Conservation (phyloP, 345 rosid species). For the Mallotus nudiflorus region DNA sequence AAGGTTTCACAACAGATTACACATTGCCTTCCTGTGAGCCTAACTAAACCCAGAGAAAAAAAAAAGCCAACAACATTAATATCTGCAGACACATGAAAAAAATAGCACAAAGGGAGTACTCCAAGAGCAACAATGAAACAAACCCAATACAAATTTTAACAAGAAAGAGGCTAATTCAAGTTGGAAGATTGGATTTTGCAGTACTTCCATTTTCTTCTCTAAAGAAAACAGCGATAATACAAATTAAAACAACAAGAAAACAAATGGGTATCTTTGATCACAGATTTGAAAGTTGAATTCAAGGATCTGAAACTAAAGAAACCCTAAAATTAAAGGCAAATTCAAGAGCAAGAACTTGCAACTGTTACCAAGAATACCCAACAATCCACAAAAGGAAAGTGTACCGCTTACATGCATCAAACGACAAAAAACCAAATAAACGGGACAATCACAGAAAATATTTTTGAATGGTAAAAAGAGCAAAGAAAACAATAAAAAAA, state of each 20-base stretch:
- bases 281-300: not conserved
- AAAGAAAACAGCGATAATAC: too few species aligned
- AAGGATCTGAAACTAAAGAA: not conserved
- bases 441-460: too few species aligned
- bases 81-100: not conserved
- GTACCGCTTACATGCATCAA: not conserved
- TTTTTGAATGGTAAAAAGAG: too few species aligned
- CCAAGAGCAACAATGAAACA: not conserved
- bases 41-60: too few species aligned
- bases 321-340: slow-evolving; percentile 2
- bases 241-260: not conserved
- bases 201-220: not conserved
- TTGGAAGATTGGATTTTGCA: not conserved
- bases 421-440: not conserved
- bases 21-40: not conserved
- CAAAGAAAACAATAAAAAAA: too few species aligned
- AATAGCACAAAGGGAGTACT: not conserved
- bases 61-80: too few species aligned
- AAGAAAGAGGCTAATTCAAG: not conserved
- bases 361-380: not conserved
- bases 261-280: not conserved
- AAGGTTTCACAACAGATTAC: not conserved
- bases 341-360: not conserved
- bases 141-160: not conserved
- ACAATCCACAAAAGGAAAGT: not conserved